Conservation (phyloP, 169 alveolate genomes). For the Plasmodium gallinaceum region DNA sequence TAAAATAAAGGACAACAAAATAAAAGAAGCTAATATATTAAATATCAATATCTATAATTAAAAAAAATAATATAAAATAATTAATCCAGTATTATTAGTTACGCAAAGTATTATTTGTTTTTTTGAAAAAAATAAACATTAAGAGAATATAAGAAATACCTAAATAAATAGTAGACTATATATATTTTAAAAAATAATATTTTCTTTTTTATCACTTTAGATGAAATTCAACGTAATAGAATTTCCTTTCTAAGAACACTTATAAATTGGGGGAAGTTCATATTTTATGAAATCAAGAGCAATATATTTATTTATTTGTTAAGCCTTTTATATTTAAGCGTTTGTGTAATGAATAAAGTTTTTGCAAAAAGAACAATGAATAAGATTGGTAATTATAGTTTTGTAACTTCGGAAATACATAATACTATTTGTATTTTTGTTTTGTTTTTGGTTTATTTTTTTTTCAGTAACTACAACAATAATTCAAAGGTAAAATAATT, state of each 20-base stretch:
- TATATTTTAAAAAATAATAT: neutral
- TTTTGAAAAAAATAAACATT: too few species aligned
- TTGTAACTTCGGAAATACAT: slow-evolving; percentile 54
- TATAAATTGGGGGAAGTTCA: neutral
- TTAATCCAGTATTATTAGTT: too few species aligned
- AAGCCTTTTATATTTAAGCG: slow-evolving; percentile 22
- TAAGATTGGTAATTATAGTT: slow-evolving; percentile 55
- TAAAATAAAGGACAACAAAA: too few species aligned
- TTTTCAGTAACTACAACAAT: neutral
- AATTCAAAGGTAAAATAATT: neutral
- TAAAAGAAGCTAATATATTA: too few species aligned
- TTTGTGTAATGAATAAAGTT: slow-evolving; percentile 63
- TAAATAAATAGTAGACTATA: too few species aligned
- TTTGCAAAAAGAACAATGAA: slow-evolving; percentile 60
- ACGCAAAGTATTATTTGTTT: too few species aligned
- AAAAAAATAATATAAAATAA: too few species aligned
- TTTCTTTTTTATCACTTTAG: neutral
- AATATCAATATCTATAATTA: too few species aligned
- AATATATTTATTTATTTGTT: slow-evolving; percentile 16
- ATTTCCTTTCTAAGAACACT: neutral
- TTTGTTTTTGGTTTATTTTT: slow-evolving; percentile 16
- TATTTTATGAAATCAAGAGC: slow-evolving; percentile 3
- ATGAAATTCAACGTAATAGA: neutral
- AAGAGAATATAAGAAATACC: too few species aligned
- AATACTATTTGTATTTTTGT: slow-evolving; percentile 28